Evolutionary conservation across 1,284 basidiomycete species (phyloP).

Genomic region (Fistulinella cinereoalba): DNA sequence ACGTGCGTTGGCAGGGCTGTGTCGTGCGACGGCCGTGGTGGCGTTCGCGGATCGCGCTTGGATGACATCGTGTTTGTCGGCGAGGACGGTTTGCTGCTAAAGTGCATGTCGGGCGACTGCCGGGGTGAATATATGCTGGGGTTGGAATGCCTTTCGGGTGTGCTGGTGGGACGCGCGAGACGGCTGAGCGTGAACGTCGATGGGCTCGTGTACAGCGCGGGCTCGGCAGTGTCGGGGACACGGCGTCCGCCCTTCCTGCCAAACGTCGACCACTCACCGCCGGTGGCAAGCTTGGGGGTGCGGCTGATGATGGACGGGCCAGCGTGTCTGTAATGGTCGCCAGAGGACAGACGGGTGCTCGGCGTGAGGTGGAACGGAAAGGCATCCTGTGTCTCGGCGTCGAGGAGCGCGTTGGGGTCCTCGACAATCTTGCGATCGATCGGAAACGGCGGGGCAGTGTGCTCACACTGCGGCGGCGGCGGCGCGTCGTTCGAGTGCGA

Average conservation of each 20-base stretch:
- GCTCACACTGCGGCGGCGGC: background rate
- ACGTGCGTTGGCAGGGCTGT: conserved; percentile 15
- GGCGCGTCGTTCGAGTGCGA: conserved; percentile 17
- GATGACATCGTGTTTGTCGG: conserved; percentile 30
- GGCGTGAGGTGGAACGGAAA: conserved; percentile 30
- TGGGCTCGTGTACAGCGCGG: conserved; percentile 6
- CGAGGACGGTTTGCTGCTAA: conserved; percentile 23
- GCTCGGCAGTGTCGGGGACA: conserved; percentile 16
- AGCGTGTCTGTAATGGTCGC: conserved; percentile 7
- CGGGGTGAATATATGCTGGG: conserved; percentile 12
- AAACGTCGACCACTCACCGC: conserved; percentile 45
- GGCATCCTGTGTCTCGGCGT: conserved; percentile 8
- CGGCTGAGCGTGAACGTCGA: conserved; percentile 25
- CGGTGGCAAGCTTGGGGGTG: conserved; percentile 26
- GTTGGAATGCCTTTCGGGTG: conserved; percentile 13
- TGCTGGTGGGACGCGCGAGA: conserved; percentile 12
- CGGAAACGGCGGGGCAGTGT: conserved; percentile 6
- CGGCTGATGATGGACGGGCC: conserved; percentile 20
- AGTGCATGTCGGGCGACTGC: conserved; percentile 16
- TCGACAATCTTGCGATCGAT: conserved; percentile 30
- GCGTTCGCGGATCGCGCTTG: conserved; percentile 26
- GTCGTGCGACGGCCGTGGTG: conserved; percentile 22
- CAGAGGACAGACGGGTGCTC: conserved; percentile 24
- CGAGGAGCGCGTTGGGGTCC: conserved; percentile 30
- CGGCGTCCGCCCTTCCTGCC: conserved; percentile 32